These are phyloP conservation scores for Exophiala sp. DNA, from an alignment of 2,329 filamentous ascomycete species.

Conservation along the genomic window DNA sequence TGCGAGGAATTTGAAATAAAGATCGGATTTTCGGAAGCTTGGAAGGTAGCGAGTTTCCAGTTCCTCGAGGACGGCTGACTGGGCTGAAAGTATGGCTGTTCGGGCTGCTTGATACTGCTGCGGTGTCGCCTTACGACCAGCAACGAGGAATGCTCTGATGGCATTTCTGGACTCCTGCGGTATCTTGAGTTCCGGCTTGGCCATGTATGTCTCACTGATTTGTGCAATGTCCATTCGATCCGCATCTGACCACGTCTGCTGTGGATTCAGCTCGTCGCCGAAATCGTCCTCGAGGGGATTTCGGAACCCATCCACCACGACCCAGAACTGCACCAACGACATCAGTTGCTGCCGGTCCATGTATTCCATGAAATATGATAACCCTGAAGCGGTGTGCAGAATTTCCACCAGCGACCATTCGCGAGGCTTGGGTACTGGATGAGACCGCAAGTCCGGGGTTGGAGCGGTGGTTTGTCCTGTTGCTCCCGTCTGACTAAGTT, in stretches of 20 bases:
- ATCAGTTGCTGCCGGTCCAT: constrained; percentile 90
- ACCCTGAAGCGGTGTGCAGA: constrained; percentile 78
- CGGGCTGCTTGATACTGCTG: constrained; percentile 78
- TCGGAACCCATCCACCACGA: constrained; percentile 92
- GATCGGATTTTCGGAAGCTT: constrained; percentile 82
- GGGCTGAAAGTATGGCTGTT: constrained; percentile 71
- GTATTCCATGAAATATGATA: constrained; percentile 99
- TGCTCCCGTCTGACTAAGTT: constrained; percentile 61
- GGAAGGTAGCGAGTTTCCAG: constrained; percentile 77
- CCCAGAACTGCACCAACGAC: constrained; percentile 93
- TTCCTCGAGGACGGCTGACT: constrained; percentile 75
- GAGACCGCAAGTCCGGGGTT: constrained; percentile 33
- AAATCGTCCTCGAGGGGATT: constrained; percentile 86
- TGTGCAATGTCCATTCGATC: constrained; percentile 84
- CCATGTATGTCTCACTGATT: constrained; percentile 84
- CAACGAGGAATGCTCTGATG: constrained; percentile 71
- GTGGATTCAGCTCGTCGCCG: constrained; percentile 50
- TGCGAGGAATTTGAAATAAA: constrained; percentile 93
- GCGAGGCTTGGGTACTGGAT: constrained; percentile 53
- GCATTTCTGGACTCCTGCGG: constrained; percentile 61
- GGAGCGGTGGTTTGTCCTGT: constrained; percentile 30
- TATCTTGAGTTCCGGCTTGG: constrained; percentile 73
- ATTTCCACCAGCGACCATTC: constrained; percentile 75
- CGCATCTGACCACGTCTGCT: constrained; percentile 64
- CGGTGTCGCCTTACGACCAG: constrained; percentile 68